Evolutionary conservation across 176 grass and related monocot genomes (phyloP), one percentile per base, ranked within the genome.

Genomic region (Oryza coarctata): DNA sequence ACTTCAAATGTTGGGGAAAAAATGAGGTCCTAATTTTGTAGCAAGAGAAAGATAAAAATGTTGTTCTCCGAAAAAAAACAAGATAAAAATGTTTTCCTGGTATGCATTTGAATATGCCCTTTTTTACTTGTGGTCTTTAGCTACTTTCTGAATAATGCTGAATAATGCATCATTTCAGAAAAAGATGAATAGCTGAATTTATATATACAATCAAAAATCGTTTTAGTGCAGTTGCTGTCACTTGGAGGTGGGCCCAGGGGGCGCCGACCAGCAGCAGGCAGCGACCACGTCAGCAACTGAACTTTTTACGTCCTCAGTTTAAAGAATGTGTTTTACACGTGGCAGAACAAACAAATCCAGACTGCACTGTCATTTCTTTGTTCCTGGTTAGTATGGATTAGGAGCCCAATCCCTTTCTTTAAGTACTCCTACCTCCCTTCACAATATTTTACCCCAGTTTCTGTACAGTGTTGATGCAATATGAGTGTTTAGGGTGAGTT

Each of bases 311-410:
- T 39, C 83, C 39, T 4, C 20, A 3, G 61, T 67, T 86, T 47
- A 11, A 1, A 78, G 85, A 74, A 62, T 22, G 71, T 81, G 85
- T 69, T 47, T 67, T 60, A 6, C 84, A 74, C 13, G 36, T 45
- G 65, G 73, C 52, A 34, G 45, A 47, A 47, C 28, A 5, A 25
- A 3, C 9, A 55, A 15, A 8, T 22, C 20, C 43, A 45, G 43
- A 14, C 43, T 13, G 18, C 50, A 55, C 50, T 55, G 18, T 40
- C 9, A 11, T 3, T 2, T 60, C 1, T 30, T 30, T 34, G 47
- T 8, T 17, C 13, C 4, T 12, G 6, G 4, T 41, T 61, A 76
- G 35, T 63, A 78, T 9, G 74, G 49, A 45, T 74, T 44, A 68
- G 84, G 69, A 65, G 18, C 23, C 7, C 3, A 25, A 61, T 80